Percentiles rank a stretch among this genome's conserved stretches.
Conservation (phyloP, 805 yeast genomes). For the Candida palmyrensis region DNA sequence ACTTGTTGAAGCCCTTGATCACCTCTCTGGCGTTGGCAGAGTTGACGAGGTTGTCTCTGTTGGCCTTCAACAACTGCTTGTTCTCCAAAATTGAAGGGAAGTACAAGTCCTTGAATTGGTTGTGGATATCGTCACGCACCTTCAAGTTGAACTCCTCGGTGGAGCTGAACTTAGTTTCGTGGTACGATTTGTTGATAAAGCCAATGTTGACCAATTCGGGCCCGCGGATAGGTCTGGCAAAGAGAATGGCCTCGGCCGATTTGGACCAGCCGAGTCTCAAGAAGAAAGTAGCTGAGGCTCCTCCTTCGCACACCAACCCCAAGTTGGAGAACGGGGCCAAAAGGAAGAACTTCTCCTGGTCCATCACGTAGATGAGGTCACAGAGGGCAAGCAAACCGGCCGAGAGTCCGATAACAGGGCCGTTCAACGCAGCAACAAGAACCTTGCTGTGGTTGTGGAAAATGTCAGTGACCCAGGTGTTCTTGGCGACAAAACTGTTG, state of each 20-base stretch:
- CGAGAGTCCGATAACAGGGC: slow-evolving; percentile 79
- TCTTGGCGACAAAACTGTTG: slow-evolving; percentile 60
- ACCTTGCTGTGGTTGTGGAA: slow-evolving; percentile 69
- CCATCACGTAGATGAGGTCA: slow-evolving; percentile 69
- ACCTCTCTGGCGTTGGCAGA: slow-evolving; percentile 62
- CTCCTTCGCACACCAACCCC: slow-evolving; percentile 83
- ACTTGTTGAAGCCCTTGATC: slow-evolving; percentile 60
- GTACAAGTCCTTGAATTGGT: slow-evolving; percentile 39
- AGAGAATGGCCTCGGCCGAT: slow-evolving; percentile 68
- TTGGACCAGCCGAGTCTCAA: slow-evolving; percentile 66
- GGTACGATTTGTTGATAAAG: slow-evolving; percentile 55
- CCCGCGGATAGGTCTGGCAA: slow-evolving; percentile 61
- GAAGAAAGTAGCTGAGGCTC: slow-evolving; percentile 62
- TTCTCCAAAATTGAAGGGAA: slow-evolving; percentile 35
- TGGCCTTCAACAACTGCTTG: slow-evolving; percentile 37
- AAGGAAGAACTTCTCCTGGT: slow-evolving; percentile 50
- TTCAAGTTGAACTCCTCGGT: slow-evolving; percentile 39
- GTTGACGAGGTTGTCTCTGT: slow-evolving; percentile 33
- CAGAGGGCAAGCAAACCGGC: slow-evolving; percentile 71
- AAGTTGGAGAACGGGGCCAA: slow-evolving; percentile 76
- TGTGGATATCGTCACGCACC: slow-evolving; percentile 29
- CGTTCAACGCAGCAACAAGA: slow-evolving; percentile 70
- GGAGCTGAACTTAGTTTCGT: slow-evolving; percentile 26
- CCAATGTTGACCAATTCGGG: slow-evolving; percentile 54
- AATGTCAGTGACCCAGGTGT: slow-evolving; percentile 61